A percentile compares a stretch with the other conserved stretches of the same genome.
Evolutionary conservation across 345 rosid genomes (phyloP).

Genomic region (Pugionium dolabratum): DNA sequence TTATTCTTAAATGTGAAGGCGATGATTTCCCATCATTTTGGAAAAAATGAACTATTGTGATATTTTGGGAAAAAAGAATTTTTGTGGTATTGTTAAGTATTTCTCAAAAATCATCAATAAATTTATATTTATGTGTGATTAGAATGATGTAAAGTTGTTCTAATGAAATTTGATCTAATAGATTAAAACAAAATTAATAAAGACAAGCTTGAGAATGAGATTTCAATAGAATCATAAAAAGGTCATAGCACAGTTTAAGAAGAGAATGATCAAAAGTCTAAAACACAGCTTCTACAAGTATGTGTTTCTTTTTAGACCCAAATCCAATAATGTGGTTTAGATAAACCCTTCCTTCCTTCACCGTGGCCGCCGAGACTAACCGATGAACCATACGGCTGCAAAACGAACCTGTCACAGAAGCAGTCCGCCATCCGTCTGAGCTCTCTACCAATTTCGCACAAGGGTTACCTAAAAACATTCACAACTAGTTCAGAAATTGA

Average conservation of each 20-base stretch:
- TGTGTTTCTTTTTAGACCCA: conserved; percentile 82
- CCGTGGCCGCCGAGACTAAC: conserved; percentile 75
- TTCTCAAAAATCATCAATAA: too few relatives aligned
- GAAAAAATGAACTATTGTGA: too few relatives aligned
- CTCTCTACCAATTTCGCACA: conserved; percentile 74
- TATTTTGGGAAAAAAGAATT: too few relatives aligned
- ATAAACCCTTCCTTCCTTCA: conserved; percentile 79
- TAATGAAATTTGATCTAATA: too few relatives aligned
- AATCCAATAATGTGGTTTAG: conserved; percentile 72
- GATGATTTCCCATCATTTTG: too few relatives aligned
- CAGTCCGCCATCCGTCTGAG: conserved; percentile 81
- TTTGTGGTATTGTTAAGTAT: too few relatives aligned
- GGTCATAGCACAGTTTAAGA: not conserved
- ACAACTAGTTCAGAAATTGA: too few relatives aligned
- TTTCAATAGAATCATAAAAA: conserved; percentile 4
- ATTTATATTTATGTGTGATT: too few relatives aligned
- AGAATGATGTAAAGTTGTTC: too few relatives aligned
- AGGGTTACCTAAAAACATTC: conserved; percentile 48
- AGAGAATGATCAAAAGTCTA: conserved; percentile 22
- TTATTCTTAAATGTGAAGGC: too few relatives aligned
- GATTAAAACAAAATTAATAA: too few relatives aligned
- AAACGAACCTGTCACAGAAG: conserved; percentile 59
- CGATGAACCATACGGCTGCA: conserved; percentile 66
- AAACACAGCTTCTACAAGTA: conserved; percentile 76
- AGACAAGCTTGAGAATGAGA: not conserved